A percentile compares a stretch with the other conserved stretches of the same genome.
Evolutionary conservation across 2,329 filamentous ascomycete species (phyloP).

Genomic region (Chalara sp.): DNA sequence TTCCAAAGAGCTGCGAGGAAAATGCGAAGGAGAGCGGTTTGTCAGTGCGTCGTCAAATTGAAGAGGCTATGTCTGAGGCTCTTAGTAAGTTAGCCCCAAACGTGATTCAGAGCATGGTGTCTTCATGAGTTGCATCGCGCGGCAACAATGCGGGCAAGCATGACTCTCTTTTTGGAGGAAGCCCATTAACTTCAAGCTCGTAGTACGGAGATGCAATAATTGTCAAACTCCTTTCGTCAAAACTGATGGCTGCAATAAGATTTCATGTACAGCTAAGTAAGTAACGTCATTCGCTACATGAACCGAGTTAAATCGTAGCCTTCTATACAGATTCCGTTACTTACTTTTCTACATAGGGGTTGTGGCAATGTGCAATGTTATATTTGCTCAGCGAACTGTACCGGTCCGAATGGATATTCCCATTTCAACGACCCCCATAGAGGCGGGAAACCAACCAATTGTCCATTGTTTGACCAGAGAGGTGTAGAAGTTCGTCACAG

Average conservation of each 20-base stretch:
- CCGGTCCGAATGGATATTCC: constrained; percentile 38
- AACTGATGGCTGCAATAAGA: constrained; percentile 75
- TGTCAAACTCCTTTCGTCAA: constrained; percentile 66
- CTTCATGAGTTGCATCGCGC: no score
- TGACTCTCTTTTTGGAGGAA: no score
- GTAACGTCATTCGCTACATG: not conserved
- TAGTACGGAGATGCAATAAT: constrained; percentile 70
- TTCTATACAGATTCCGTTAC: not conserved
- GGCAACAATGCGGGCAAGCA: no score
- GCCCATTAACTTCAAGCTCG: no score
- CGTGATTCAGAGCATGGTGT: no score
- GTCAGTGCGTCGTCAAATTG: constrained; percentile 58
- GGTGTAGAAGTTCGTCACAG: constrained; percentile 49
- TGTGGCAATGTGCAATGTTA: constrained; percentile 57
- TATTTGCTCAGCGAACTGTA: constrained; percentile 59
- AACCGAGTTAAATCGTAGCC: not conserved
- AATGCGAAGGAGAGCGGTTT: constrained; percentile 51
- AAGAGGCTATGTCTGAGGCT: constrained; percentile 79
- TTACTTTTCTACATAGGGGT: constrained; percentile 16
- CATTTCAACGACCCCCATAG: constrained; percentile 57
- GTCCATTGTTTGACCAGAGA: constrained; percentile 59
- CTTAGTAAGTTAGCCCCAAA: not conserved
- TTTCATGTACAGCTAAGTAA: constrained; percentile 53
- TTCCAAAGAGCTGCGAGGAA: constrained; percentile 67
- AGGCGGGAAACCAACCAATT: constrained; percentile 47